Percentiles rank a stretch among this genome's conserved stretches.
Conservation (phyloP, 345 rosid species). For the Salix dunnii region DNA sequence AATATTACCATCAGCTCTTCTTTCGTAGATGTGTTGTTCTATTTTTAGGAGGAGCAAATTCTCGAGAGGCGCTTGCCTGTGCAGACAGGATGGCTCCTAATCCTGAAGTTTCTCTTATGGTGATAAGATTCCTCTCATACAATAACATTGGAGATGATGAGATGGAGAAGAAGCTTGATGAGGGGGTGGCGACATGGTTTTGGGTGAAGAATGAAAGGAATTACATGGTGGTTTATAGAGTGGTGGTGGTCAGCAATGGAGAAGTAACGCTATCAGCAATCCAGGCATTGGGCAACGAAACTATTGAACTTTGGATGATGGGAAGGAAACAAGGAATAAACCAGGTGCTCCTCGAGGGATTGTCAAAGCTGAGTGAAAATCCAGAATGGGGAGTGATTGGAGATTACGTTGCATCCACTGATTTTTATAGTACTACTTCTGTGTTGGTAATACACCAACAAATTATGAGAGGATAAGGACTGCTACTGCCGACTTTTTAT, state of each 20-base stretch:
- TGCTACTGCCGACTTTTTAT: too few relatives aligned
- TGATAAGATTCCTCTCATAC: conserved; percentile 50
- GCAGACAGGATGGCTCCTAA: conserved; percentile 54
- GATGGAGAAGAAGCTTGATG: conserved; percentile 68
- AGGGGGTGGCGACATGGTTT: conserved; percentile 70
- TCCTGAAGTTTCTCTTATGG: conserved; percentile 39
- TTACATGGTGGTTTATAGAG: conserved; percentile 49
- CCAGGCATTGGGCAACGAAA: conserved; percentile 39
- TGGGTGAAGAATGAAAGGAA: conserved; percentile 68
- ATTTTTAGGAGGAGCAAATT: conserved; percentile 78
- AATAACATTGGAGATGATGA: conserved; percentile 54
- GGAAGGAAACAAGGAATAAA: conserved; percentile 68
- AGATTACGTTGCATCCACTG: conserved; percentile 50
- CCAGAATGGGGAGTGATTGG: conserved; percentile 57
- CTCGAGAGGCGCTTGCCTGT: conserved; percentile 60
- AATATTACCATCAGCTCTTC: background rate
- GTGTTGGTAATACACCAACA: conserved; percentile 80
- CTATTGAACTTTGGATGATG: conserved; percentile 61
- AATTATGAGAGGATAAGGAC: conserved; percentile 7
- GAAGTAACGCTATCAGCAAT: conserved; percentile 62
- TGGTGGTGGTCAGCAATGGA: conserved; percentile 62
- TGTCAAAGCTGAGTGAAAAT: conserved; percentile 55
- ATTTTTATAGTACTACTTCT: conserved; percentile 45
- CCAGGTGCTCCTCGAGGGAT: conserved; percentile 53
- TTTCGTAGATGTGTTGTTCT: conserved; percentile 31